These are phyloP conservation scores for Rhodotorula sp. DNA, from an alignment of 1,284 basidiomycete genomes.

Conservation along the genomic window DNA sequence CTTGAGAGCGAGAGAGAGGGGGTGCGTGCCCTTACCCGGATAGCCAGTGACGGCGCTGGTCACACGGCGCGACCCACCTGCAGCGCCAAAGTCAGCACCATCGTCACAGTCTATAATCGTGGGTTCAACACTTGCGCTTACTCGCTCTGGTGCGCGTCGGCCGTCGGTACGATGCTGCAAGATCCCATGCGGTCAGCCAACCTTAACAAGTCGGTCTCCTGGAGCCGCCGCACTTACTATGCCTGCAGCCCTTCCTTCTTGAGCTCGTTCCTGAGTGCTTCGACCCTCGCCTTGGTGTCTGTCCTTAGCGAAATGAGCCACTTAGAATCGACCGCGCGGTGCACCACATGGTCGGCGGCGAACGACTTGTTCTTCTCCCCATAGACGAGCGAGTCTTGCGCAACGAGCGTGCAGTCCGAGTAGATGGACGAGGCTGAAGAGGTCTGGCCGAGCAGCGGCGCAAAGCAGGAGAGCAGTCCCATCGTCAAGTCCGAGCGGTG, in stretches of 20 bases:
- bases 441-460: background rate
- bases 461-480: conserved; percentile 3
- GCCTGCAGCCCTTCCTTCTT: conserved; percentile 86
- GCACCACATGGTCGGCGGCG: background rate
- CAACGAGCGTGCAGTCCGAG: conserved; percentile 1
- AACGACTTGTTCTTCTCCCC: background rate
- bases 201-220: background rate
- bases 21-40: conserved; percentile 51
- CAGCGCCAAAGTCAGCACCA: background rate
- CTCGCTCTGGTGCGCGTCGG: conserved; percentile 75
- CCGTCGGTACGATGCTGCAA: conserved; percentile 48
- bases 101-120: too few species aligned
- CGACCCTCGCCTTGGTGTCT: conserved; percentile 52
- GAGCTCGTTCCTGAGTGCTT: conserved; percentile 81
- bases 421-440: background rate
- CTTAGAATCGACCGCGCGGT: background rate
- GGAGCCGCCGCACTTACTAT: conserved; percentile 57
- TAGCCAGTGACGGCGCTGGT: conserved; percentile 79
- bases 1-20: background rate
- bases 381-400: background rate
- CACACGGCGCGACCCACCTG: conserved; percentile 64
- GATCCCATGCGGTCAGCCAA: background rate
- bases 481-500: background rate
- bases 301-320: background rate
- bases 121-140: too few species aligned